Evolutionary conservation across 805 yeast species (phyloP), one percentile per base, ranked within the genome.

Genomic region (Yarrowia alimentaria): DNA sequence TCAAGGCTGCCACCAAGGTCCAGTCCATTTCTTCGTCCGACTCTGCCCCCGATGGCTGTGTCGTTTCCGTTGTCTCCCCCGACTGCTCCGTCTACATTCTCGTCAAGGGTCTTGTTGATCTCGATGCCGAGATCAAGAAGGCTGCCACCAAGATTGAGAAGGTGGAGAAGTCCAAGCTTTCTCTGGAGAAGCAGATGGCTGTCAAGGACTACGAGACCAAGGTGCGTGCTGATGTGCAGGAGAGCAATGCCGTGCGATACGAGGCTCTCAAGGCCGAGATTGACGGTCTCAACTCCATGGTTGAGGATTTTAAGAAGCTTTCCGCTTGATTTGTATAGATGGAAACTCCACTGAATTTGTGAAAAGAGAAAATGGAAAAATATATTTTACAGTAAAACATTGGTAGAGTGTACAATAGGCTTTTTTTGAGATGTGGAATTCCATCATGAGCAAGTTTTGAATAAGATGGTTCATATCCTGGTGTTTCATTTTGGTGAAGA

Each of bases 71-170:
- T 52, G 87, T 91, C 53, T 78, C 80, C 54, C 83, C 95, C 42
- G 84, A 79, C 51, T 81, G 87, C 65, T 83, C 80, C 54, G 98
- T 90, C 16, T 96, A 88, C 62, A 79, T 91, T 22, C 75, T 93
- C 65, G 96, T 91, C 53, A 90, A 88, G 75, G 99, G 98, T 51
- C 90, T 85, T 65, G 81, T 93, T 59, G 97, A 91, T 67, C 78
- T 90, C 59, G 97, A 89, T 61, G 84, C 84, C 52, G 98, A 93
- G 72, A 85, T 93, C 61, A 64, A 73, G 59, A 93, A 91, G 76
- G 93, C 89, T 29, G 68, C 73, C 61, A 80, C 79, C 76, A 91
- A 85, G 73, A 75, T 90, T 61, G 76, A 68, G 54, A 84, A 83
- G 67, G 78, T 83, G 34, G 67, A 71, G 58, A 81, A 78, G 60